These are phyloP conservation scores for Corylus avellana DNA, from an alignment of 306 rosid species.

Conservation along the genomic window DNA sequence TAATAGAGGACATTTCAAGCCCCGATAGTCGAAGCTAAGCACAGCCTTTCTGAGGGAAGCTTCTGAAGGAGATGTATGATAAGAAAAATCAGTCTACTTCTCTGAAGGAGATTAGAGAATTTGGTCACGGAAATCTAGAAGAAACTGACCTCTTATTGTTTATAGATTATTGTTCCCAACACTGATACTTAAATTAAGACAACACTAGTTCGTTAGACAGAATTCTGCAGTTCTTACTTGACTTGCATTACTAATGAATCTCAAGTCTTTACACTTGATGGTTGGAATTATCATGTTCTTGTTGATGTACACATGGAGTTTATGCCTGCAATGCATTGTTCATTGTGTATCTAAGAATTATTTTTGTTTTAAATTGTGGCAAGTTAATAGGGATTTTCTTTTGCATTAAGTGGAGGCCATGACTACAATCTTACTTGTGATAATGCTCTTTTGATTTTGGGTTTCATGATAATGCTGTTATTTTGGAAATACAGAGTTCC, in stretches of 20 bases:
- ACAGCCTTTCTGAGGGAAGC: slow-evolving; percentile 1
- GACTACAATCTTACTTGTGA: not conserved
- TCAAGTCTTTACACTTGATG: too few relatives aligned
- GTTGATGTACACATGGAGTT: not conserved
- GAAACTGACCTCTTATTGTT: slow-evolving; percentile 25
- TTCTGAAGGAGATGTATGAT: not conserved
- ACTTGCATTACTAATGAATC: not conserved
- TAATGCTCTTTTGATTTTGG: not conserved
- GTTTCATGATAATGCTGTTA: not conserved
- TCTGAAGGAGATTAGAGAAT: slow-evolving; percentile 7
- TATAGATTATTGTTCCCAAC: slow-evolving; percentile 6
- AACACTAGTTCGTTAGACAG: not conserved
- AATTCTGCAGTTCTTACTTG: not conserved
- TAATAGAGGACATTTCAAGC: slow-evolving; percentile 69
- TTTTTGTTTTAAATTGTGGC: not conserved
- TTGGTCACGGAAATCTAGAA: slow-evolving; percentile 7
- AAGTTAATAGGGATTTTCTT: not conserved
- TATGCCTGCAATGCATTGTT: not conserved
- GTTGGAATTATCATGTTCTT: not conserved
- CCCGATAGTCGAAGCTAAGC: slow-evolving; percentile 27
- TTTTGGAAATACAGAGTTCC: not conserved
- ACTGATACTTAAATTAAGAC: not conserved
- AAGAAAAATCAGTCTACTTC: not conserved
- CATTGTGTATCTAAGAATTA: not conserved
- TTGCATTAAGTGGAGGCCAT: not conserved